These are phyloP conservation scores for Eucalyptus rudis DNA, from an alignment of 345 rosid species.

Conservation along the genomic window DNA sequence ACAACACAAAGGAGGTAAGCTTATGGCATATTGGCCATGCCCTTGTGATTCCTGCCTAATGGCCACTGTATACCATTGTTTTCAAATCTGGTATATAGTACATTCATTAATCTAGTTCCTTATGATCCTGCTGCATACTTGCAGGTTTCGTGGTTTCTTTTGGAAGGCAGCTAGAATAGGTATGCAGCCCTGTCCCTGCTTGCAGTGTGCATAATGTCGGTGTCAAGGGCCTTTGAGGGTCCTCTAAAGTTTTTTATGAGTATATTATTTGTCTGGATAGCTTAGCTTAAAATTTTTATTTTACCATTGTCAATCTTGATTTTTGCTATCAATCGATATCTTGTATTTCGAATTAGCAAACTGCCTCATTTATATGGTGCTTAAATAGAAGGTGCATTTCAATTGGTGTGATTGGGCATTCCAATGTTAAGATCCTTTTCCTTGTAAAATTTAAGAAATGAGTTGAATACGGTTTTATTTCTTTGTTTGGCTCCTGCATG, in stretches of 20 bases:
- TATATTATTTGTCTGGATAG: not conserved
- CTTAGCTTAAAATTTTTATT: not conserved
- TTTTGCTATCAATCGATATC: not conserved
- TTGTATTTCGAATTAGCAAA: not conserved
- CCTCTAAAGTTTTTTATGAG: not conserved
- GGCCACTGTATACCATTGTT: not conserved
- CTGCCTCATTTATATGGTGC: not conserved
- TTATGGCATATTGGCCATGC: not conserved
- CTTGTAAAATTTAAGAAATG: not conserved
- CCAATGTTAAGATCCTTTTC: not conserved
- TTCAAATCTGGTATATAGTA: not conserved
- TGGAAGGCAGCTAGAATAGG: slow-evolving; percentile 99
- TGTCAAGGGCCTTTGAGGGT: not conserved
- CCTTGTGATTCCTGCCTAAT: not conserved
- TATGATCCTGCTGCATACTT: not conserved
- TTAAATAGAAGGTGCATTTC: not conserved
- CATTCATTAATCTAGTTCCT: not conserved
- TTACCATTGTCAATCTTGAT: not conserved
- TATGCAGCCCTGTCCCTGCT: not conserved
- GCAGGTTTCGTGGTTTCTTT: slow-evolving; percentile 89
- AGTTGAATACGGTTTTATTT: not conserved
- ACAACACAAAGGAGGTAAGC: not conserved
- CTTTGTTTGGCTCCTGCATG: not conserved
- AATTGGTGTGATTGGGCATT: not conserved
- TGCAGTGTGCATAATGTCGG: not conserved